A percentile compares a stretch with the other conserved stretches of the same genome.
These are phyloP conservation scores for Hsuehochloa calcarea DNA, from an alignment of 176 grass and related monocot species.

Conservation along the genomic window DNA sequence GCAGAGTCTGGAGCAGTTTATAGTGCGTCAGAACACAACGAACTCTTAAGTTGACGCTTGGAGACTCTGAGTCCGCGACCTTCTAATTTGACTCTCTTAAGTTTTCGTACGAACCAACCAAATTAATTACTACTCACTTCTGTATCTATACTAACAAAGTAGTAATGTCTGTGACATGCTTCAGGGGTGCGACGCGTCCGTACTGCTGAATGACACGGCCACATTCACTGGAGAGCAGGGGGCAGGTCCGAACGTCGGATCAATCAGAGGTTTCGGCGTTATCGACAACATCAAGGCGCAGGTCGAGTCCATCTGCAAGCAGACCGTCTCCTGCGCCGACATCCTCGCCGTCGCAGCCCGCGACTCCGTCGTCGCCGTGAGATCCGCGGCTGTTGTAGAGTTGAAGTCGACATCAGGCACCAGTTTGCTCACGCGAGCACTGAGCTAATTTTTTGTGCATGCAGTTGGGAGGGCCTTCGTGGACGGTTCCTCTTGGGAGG, in stretches of 20 bases:
- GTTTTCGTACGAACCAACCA: neutral
- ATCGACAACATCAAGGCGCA: conserved; percentile 54
- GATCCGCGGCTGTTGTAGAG: neutral
- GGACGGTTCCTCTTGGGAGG: conserved; percentile 46
- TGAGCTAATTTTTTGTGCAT: neutral
- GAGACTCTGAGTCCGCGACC: neutral
- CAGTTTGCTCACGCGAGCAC: neutral
- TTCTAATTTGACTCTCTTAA: neutral
- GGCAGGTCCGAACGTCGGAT: conserved; percentile 23
- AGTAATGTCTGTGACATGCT: neutral
- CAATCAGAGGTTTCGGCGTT: conserved; percentile 47
- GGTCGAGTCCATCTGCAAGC: conserved; percentile 45
- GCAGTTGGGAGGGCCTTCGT: conserved; percentile 35
- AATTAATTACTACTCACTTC: neutral
- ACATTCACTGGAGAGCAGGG: conserved; percentile 59
- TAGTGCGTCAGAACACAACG: no score
- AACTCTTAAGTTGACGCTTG: neutral
- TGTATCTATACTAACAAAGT: neutral
- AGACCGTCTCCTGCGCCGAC: conserved; percentile 77
- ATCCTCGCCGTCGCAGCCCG: conserved; percentile 75
- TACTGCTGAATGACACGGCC: conserved; percentile 53
- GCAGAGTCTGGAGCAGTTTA: neutral
- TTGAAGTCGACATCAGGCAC: neutral
- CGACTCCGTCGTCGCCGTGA: conserved; percentile 68
- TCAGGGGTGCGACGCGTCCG: conserved; percentile 56